Evolutionary conservation across 2,329 filamentous ascomycete genomes (phyloP), one percentile per base, ranked within the genome.

Genomic region (Penicillium expansum): DNA sequence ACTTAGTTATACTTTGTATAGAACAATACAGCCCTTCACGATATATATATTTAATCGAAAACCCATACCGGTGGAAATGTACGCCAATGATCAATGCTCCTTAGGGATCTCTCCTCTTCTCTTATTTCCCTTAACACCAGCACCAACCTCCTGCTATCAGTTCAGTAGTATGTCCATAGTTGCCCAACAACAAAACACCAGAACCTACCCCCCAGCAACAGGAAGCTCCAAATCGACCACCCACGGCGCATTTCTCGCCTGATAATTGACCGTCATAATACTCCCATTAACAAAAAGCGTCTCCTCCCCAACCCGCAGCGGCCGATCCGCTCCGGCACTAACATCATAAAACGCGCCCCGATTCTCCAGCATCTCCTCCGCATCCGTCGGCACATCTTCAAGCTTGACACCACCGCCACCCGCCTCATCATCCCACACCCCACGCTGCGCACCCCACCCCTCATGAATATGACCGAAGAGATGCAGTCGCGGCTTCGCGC

Each of bases 381-480:
- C 45, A 54, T 74, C 69, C 10, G 57, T 60, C 33, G 52, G 42
- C 18, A 72, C 63, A 20, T 39, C 29, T 39, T 63, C 59, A 39
- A 60, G 60, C 37, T 52, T 61, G 7, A 66, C 41, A 5, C 56
- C 49, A 48, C 52, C 35, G 42, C 55, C 27, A 16, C 20, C 38
- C 33, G 59, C 69, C 63, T 67, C 48, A 58, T 59, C 61, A 50
- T 68, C 59, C 62, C 63, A 67, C 1, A 38, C 37, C 1, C 64
- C 63, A 10, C 80, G 69, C 60, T 72, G 67, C 4, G 76, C 78
- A 18, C 80, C 81, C 69, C 79, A 79, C 0, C 74, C 82, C 64
- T 83, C 82, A 64, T 86, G 83, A 18, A 86, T 86, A 71, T 87
- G 84, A 0, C 85, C 84, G 65, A 86, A 88, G 60, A 82, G 82